Base-by-base conservation (phyloP, 2,329 filamentous ascomycete species). In the Ilyonectria destructans region DNA sequence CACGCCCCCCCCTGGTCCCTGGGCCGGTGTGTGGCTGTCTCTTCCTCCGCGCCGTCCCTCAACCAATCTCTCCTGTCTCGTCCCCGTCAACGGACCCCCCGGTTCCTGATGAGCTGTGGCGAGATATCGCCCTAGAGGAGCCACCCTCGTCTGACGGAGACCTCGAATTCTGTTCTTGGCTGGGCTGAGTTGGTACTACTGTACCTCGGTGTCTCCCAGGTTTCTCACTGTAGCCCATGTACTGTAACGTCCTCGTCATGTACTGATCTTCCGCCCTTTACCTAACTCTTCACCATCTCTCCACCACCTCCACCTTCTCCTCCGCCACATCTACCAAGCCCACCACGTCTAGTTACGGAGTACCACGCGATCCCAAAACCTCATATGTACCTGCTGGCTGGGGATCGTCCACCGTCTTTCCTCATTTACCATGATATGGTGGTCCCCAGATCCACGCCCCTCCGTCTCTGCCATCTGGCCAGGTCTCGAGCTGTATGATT, bases 361-460 rank as follows among this genome's bases (percentile, higher is more conserved):
- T 26, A 68, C 71, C 71, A 58, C 57, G 62, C 62, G 63, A 51
- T 54, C 67, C 60, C 69, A 63, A 68, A 64, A 67, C 62, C 60
- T 67, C 71, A 73, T 74, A n/a, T n/a, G n/a, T n/a, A 65, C 67
- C 67, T 70, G 67, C 62, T 61, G 57, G 60, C 67, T 71, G 69
- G 55, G 37, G 74, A 74, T 75, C 72, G 69, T 55, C 74, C 64
- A 68, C 67, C 51, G 63, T 52, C 68, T 71, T 75, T 75, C 72
- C 69, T 71, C 71, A 74, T 76, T 58, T 63, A 43, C 56, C 49
- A 43, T 45, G 26, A 58, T 55, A 62, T 67, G 65, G 43, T 46
- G 48, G 43, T 74, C 62, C 58, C 62, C 52, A 71, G 51, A 60
- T 67, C 71, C 71, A 74, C 71, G 23, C 74, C 72, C 62, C 69